Percentiles rank a stretch among this genome's conserved stretches.
These are phyloP conservation scores for Apiospora marii DNA, from an alignment of 2,329 filamentous ascomycete species.

Conservation along the genomic window DNA sequence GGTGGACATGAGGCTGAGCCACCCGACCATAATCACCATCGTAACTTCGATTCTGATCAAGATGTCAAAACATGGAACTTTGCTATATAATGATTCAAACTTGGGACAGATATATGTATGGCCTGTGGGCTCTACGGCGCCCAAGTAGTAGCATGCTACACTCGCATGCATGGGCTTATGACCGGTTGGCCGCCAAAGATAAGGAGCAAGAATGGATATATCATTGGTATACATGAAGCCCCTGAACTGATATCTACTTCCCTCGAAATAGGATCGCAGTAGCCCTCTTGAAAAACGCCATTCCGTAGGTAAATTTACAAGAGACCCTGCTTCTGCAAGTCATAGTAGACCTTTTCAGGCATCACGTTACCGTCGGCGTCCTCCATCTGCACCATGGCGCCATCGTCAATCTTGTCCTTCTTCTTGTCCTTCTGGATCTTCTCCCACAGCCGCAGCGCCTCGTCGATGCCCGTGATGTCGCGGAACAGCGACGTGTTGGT, in stretches of 20 bases:
- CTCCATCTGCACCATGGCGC: constrained; percentile 97
- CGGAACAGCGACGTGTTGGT: constrained; percentile 90
- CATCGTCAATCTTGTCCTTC: constrained; percentile 76
- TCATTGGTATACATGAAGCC: background rate
- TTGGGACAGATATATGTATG: background rate
- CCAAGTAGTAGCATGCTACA: no score
- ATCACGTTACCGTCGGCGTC: constrained; percentile 97
- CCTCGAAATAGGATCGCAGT: background rate
- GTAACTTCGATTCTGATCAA: no score
- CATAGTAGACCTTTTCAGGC: constrained; percentile 97
- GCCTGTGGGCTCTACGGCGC: no score
- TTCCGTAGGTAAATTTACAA: constrained; percentile 56
- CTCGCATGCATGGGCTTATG: background rate
- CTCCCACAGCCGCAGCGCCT: constrained; percentile 88
- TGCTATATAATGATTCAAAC: no score
- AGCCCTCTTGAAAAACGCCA: background rate
- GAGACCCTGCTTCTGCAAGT: constrained; percentile 91
- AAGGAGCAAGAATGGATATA: background rate
- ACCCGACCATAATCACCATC: no score
- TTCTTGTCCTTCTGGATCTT: constrained; percentile 90
- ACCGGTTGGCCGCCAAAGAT: background rate
- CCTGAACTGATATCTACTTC: background rate
- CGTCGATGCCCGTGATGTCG: constrained; percentile 91
- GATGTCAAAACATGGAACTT: no score
- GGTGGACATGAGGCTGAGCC: no score